These are phyloP conservation scores for Kodamaea kaohsiungensis DNA, from an alignment of 805 yeast genomes.

Conservation along the genomic window DNA sequence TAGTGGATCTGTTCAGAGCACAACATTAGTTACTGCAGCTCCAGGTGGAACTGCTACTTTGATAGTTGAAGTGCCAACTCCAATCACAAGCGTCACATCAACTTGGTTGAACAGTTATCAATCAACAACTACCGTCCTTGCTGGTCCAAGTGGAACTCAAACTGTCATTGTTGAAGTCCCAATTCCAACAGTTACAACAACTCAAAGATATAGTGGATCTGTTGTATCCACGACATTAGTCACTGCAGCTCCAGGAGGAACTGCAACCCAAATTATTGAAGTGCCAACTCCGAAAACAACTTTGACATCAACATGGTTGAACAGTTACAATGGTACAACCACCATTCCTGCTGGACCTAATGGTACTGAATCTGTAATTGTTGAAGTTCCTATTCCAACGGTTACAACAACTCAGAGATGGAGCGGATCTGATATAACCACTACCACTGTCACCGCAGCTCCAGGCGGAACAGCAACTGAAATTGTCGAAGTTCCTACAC, in stretches of 20 bases:
- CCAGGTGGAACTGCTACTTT: conserved; percentile 13
- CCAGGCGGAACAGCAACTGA: conserved; percentile 13
- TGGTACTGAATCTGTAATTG: conserved; percentile 12
- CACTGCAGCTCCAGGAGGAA: conserved; percentile 6
- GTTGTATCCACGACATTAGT: conserved; percentile 9
- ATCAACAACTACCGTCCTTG: conserved; percentile 13
- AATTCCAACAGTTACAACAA: conserved; percentile 10
- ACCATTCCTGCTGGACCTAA: conserved; percentile 7
- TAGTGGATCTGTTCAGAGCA: conserved; percentile 9
- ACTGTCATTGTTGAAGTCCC: conserved; percentile 11
- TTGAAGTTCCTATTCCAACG: conserved; percentile 8
- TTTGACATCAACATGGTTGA: conserved; percentile 1
- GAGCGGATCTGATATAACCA: conserved; percentile 6
- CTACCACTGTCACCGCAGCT: conserved; percentile 12
- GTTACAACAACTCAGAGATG: conserved; percentile 10
- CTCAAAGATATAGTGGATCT: conserved; percentile 11
- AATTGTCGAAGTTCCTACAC: conserved; percentile 18
- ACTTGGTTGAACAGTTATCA: conserved; percentile 1
- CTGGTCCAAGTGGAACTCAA: conserved; percentile 7
- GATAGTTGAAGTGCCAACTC: conserved; percentile 14
- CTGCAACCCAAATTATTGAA: conserved; percentile 14
- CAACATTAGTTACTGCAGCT: conserved; percentile 7
- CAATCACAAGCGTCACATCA: conserved; percentile 4
- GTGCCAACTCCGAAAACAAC: conserved; percentile 11
- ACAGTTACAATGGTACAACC: conserved; percentile 9